A percentile compares a stretch with the other conserved stretches of the same genome.
phyloP scores from a whole-genome alignment of 208 protist genomes.

The Trypanosomatidae sp. region DNA sequence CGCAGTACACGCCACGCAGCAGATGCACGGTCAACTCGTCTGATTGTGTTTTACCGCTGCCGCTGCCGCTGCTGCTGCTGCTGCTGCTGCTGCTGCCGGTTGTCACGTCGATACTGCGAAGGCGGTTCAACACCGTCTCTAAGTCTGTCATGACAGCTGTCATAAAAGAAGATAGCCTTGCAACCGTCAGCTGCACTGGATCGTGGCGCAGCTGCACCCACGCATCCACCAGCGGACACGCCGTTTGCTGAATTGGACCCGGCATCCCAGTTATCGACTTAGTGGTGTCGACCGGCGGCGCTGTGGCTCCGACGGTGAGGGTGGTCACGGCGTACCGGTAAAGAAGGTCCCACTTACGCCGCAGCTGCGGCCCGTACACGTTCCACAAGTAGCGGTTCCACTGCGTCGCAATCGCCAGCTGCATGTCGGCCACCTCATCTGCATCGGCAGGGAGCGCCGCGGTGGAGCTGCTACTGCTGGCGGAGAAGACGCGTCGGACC shows the following conservation, averaged over 20 bases:
- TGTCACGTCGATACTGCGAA: too few relatives aligned
- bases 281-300: not conserved
- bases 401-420: constrained; percentile 9
- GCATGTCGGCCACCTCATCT: constrained; percentile 12
- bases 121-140: too few relatives aligned
- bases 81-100: too few relatives aligned
- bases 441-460: constrained; percentile 2
- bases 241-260: not conserved
- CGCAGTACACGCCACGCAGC: constrained; percentile 16
- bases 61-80: too few relatives aligned
- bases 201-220: constrained; percentile 22
- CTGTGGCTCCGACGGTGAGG: constrained; percentile 1
- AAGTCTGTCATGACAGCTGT: too few relatives aligned
- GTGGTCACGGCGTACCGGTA: constrained; percentile 17
- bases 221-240: constrained; percentile 21
- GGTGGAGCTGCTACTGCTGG: too few relatives aligned
- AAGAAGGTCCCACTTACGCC: constrained; percentile 24
- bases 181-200: too few relatives aligned
- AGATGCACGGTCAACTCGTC: constrained; percentile 3
- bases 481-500: too few relatives aligned
- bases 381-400: constrained; percentile 22
- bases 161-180: too few relatives aligned
- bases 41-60: not conserved
- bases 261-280: constrained; percentile 16
- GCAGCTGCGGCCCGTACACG: constrained; percentile 23